These are phyloP conservation scores for Mucor piriformis DNA, from an alignment of 371 early-diverging fungal species.

Conservation along the genomic window DNA sequence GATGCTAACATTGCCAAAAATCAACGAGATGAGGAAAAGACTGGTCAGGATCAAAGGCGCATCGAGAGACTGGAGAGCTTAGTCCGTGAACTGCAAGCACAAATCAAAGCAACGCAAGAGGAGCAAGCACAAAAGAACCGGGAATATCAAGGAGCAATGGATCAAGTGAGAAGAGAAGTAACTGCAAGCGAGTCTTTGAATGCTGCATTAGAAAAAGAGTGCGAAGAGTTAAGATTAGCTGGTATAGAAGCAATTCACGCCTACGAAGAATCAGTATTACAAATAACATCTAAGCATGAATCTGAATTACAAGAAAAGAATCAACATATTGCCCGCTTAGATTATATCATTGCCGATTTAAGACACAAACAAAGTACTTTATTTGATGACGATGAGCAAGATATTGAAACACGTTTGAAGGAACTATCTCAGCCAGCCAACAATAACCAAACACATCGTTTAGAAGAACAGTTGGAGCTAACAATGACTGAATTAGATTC, in stretches of 20 bases:
- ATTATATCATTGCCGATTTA: conserved; percentile 33
- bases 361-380: conserved; percentile 26
- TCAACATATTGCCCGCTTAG: conserved; percentile 22
- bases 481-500: conserved; percentile 39
- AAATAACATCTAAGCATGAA: conserved; percentile 28
- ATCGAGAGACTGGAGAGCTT: conserved; percentile 38
- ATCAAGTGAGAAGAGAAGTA: conserved; percentile 33
- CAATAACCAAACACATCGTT: conserved; percentile 32
- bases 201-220: conserved; percentile 44
- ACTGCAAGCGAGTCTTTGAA: conserved; percentile 28
- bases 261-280: conserved; percentile 31
- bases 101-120: conserved; percentile 17
- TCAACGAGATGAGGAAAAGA: conserved; percentile 27
- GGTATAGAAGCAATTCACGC: conserved; percentile 39
- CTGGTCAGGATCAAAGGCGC: conserved; percentile 34
- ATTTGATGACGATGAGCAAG: conserved; percentile 32
- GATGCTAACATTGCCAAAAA: conserved; percentile 29
- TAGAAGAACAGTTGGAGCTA: conserved; percentile 46
- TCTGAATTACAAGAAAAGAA: conserved; percentile 23
- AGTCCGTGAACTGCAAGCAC: conserved; percentile 34
- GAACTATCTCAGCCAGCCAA: neutral
- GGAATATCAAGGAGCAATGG: conserved; percentile 36
- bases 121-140: conserved; percentile 12
- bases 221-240: conserved; percentile 41
- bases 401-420: conserved; percentile 11